Percentiles rank a stretch among this genome's conserved stretches.
These are phyloP conservation scores for Lanmaoa pseudosensibilis DNA, from an alignment of 768 basidiomycete genomes.

Conservation along the genomic window DNA sequence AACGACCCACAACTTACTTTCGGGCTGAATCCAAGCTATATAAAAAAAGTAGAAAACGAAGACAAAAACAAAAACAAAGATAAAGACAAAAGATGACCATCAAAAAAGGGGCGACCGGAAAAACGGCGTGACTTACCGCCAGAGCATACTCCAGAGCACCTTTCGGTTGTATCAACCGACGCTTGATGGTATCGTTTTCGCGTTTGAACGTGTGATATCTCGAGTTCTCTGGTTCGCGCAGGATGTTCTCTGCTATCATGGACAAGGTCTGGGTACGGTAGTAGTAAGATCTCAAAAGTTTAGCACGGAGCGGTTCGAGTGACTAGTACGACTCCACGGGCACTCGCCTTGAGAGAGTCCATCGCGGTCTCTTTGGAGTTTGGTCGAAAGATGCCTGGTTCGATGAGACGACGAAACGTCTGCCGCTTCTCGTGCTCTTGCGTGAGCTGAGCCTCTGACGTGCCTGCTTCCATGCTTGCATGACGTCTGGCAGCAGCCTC, in stretches of 20 bases:
- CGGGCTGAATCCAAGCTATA: constrained; percentile 66
- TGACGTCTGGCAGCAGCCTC: constrained; percentile 31
- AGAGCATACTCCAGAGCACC: constrained; percentile 78
- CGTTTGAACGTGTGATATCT: constrained; percentile 77
- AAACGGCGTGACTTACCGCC: constrained; percentile 41
- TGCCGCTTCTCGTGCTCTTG: constrained; percentile 68
- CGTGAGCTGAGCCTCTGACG: constrained; percentile 14
- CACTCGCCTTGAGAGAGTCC: constrained; percentile 59
- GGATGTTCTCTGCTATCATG: constrained; percentile 69
- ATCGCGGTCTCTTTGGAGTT: constrained; percentile 62
- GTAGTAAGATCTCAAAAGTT: too few relatives aligned
- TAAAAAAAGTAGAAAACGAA: too few relatives aligned
- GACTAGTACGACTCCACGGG: too few relatives aligned
- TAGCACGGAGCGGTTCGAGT: neutral
- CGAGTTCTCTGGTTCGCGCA: constrained; percentile 68
- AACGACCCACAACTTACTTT: constrained; percentile 43
- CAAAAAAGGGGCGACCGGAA: too few relatives aligned
- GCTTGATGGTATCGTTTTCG: constrained; percentile 68
- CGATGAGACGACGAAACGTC: constrained; percentile 71
- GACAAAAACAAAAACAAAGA: too few relatives aligned
- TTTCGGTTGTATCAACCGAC: constrained; percentile 65
- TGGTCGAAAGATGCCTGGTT: constrained; percentile 74
- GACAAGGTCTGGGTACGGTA: constrained; percentile 61
- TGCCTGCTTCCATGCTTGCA: neutral
- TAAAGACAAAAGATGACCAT: too few relatives aligned